Evolutionary conservation across 306 rosid species (phyloP).

Genomic region (Lathyrus sativus): DNA sequence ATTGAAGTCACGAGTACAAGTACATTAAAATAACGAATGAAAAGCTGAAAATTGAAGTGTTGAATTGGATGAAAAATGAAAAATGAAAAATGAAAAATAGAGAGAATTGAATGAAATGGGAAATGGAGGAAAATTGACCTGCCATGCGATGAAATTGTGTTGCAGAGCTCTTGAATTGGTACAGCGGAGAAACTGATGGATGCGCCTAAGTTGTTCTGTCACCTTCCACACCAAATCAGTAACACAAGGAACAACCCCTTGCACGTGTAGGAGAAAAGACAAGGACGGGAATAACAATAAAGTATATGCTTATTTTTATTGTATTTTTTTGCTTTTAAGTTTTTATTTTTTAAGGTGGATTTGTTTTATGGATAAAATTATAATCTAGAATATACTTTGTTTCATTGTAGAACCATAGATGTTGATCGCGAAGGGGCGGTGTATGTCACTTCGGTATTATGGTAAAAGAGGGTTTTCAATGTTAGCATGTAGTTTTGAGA

Average conservation of each 20-base stretch:
- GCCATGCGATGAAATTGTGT: constrained; percentile 34
- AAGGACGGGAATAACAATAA: neutral
- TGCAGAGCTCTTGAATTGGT: constrained; percentile 30
- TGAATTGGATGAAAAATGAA: neutral
- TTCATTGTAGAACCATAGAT: too few relatives aligned
- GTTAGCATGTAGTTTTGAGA: too few relatives aligned
- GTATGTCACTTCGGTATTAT: too few relatives aligned
- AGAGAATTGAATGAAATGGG: neutral
- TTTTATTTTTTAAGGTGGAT: too few relatives aligned
- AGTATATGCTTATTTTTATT: neutral
- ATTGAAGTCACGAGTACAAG: neutral
- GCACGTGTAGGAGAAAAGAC: constrained; percentile 20
- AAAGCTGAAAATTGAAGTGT: neutral
- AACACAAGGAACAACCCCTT: constrained; percentile 1
- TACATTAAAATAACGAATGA: too few relatives aligned
- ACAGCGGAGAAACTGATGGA: constrained; percentile 34
- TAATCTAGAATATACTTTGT: too few relatives aligned
- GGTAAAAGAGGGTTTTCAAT: too few relatives aligned
- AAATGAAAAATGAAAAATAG: neutral
- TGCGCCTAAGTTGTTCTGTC: neutral
- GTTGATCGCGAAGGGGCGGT: too few relatives aligned
- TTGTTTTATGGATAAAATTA: too few relatives aligned
- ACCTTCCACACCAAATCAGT: neutral
- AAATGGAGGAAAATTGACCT: constrained; percentile 25
- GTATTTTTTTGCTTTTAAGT: too few relatives aligned